Base-by-base conservation (phyloP, 768 basidiomycete species). In the Gymnopilus junonius region DNA sequence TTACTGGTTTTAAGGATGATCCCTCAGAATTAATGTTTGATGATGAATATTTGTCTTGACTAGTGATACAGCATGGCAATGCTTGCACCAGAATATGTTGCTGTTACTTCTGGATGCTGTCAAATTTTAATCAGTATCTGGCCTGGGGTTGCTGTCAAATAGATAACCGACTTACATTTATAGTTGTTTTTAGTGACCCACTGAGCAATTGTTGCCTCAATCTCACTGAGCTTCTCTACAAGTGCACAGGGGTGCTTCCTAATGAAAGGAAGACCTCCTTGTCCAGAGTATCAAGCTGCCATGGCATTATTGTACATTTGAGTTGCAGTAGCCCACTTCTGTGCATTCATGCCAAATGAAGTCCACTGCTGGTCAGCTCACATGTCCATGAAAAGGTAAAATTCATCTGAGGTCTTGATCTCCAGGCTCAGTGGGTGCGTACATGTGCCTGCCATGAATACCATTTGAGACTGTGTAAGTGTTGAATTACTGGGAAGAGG, bases 371-470 rank as follows among this genome's bases (percentile, higher is more conserved):
- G 21, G n/a, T 60, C 54, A 2, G 43, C 34, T 4, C 59, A 59
- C 59, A 61, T 56, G 8, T 65, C 59, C 64, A 65, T 65, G 43
- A 65, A 65, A 0, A 65, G 40, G 37, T 14, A 65, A 37, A 65
- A 65, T 46, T 65, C 64, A 6, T 56, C 20, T 7, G 40, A 35
- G 3, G 8, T 17, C 17, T 34, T n/a, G 3, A 65, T 53, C 8
- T 31, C 14, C 5, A 65, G 43, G n/a, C 39, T n/a, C 2, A 58
- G 40, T 7, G 59, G 59, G 35, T 65, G 54, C 14, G 56, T 35
- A 11, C 21, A 8, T n/a, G 64, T 65, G 10, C 25, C 43, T 1
- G 55, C 20, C 4, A 43, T 46, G 27, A 65, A 65, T 15, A 65
- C 4, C 0, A 61, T 3, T 35, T 60, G 53, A 3, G 64, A 65